phyloP scores from a whole-genome alignment of 2,329 filamentous ascomycete genomes.

The Penicillium sp. region DNA sequence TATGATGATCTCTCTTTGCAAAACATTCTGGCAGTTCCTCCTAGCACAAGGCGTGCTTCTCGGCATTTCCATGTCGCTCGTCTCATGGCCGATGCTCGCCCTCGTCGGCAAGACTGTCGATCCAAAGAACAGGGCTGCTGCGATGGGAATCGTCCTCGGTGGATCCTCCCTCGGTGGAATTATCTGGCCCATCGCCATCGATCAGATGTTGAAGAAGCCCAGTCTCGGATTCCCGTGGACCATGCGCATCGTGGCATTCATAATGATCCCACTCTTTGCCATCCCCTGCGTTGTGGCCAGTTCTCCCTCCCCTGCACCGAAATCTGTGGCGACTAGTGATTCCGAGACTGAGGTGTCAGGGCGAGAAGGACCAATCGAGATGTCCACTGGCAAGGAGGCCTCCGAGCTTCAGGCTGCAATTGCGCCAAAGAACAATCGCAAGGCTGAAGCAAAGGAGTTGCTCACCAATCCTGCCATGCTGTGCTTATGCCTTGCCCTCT shows the following conservation, averaged over 20 bases:
- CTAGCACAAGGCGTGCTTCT: conserved; percentile 43
- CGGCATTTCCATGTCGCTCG: conserved; percentile 35
- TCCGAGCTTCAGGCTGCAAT: no score
- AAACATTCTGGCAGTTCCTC: conserved; percentile 43
- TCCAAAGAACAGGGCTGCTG: conserved; percentile 28
- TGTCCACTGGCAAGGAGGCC: no score
- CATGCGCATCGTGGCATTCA: conserved; percentile 46
- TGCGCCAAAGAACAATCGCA: conserved; percentile 6
- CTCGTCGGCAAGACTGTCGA: conserved; percentile 37
- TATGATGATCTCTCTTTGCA: conserved; percentile 45
- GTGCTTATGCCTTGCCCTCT: conserved; percentile 37
- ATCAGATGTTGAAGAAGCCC: conserved; percentile 31
- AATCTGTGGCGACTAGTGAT: not conserved
- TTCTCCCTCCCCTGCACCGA: not conserved
- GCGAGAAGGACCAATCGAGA: no score
- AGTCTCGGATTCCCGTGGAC: conserved; percentile 41
- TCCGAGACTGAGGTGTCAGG: not conserved
- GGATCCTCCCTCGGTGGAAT: conserved; percentile 43
- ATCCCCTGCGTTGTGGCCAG: conserved; percentile 33
- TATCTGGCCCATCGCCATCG: conserved; percentile 40
- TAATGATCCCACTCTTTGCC: conserved; percentile 43
- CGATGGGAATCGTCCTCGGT: conserved; percentile 38
- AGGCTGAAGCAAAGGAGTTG: conserved; percentile 12
- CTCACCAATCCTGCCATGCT: conserved; percentile 27
- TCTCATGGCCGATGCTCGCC: conserved; percentile 36